Evolutionary conservation across 140 eudicot genomes (phyloP), one percentile per base, ranked within the genome.

Genomic region (Oenanthe javanica): DNA sequence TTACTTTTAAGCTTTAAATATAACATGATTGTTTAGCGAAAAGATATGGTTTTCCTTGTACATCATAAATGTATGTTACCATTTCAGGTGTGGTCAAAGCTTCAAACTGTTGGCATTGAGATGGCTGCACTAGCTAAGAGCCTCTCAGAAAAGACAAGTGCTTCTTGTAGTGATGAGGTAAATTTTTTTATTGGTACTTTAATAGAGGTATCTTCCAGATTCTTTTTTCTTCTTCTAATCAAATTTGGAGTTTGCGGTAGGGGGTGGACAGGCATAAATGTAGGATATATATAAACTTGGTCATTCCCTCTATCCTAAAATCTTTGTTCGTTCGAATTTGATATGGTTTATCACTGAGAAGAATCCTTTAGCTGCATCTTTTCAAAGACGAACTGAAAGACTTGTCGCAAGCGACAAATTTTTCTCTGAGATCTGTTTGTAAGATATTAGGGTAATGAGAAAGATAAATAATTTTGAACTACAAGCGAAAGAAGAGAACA

Each of bases 51-150:
- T 36, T 75, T 25, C 43, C 54, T 27, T 25, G 13, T 11, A 31
- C 54, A 45, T 79, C 49, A 47, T 50, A 18, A n/a, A 14, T 67
- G 69, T 61, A 71, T 82, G 15, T 81, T 78, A 36, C 73, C 45
- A 4, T 79, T 83, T 76, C 87, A 95, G 99, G 79, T 91, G 69
- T 95, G 97, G 93, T 83, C 85, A n/a, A 95, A 88, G 91, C 90
- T 95, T 83, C 90, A 89, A 57, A 87, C 74, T 67, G 77, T 92
- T 63, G 97, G 97, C 76, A 79, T 77, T 72, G 97, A 95, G 42
- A 87, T 90, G 84, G 86, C 83, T 79, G 76, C 86, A 48, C 88
- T 92, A 79, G 93, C 96, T 82, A 95, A 88, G 76, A 84, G 80
- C 66, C 90, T 95, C 75, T 89, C 96, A 7, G 97, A 92, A 48